Evolutionary conservation across 257 asterid species (phyloP).

Genomic region (Ajuga chamaepitys): DNA sequence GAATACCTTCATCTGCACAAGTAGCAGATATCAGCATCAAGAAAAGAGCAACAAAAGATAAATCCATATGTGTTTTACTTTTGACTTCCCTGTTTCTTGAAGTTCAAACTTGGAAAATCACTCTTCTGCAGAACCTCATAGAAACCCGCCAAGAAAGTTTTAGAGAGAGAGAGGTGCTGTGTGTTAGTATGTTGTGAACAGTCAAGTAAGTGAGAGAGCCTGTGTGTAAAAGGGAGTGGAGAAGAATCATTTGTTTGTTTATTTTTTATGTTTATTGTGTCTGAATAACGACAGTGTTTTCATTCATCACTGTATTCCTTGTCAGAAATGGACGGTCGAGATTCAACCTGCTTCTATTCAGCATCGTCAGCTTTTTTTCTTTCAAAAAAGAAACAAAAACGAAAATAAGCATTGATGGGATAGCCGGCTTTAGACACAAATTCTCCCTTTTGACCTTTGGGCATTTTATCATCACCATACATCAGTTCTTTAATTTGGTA

Average conservation of each 20-base stretch:
- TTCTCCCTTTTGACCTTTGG: slow-evolving; percentile 4
- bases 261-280: too few relatives aligned
- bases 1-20: slow-evolving; percentile 58
- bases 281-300: too few relatives aligned
- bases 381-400: too few relatives aligned
- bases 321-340: neutral
- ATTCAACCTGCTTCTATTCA: too few relatives aligned
- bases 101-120: slow-evolving; percentile 20
- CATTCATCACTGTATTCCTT: neutral
- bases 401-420: neutral
- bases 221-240: neutral
- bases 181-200: neutral
- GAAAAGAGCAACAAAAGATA: slow-evolving; percentile 27
- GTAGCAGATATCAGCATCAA: slow-evolving; percentile 31
- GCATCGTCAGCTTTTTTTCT: too few relatives aligned
- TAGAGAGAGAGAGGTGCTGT: neutral
- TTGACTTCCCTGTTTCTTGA: slow-evolving; percentile 10
- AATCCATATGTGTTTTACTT: slow-evolving; percentile 23
- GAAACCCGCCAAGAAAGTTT: slow-evolving; percentile 8
- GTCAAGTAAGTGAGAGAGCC: neutral
- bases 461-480: neutral
- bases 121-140: slow-evolving; percentile 10
- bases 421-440: neutral
- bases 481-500: neutral
- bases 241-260: slow-evolving; percentile 4